These are phyloP conservation scores for Flagelloscypha sp. DNA, from an alignment of 768 basidiomycete species.

Conservation along the genomic window DNA sequence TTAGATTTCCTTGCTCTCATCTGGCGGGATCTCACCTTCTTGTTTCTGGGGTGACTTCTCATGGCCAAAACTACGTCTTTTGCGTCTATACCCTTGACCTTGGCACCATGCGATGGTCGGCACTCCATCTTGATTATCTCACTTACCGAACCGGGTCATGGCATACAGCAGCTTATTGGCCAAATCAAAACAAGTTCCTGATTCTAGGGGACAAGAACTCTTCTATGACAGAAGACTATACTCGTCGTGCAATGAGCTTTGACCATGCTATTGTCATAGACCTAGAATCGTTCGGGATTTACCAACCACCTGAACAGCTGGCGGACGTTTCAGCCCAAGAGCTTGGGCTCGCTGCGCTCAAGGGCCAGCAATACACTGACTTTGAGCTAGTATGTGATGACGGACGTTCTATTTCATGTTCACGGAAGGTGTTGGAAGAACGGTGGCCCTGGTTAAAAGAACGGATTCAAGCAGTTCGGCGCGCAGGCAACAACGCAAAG, in stretches of 20 bases:
- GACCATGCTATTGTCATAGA: constrained; percentile 10
- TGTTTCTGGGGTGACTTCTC: constrained; percentile 8
- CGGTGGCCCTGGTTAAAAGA: constrained; percentile 13
- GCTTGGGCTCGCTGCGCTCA: constrained; percentile 9
- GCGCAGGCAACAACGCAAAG: constrained; percentile 4
- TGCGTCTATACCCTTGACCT: constrained; percentile 12
- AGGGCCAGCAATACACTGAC: constrained; percentile 2
- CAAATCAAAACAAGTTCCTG: constrained; percentile 9
- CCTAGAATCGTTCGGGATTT: constrained; percentile 13
- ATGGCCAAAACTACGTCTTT: constrained; percentile 2
- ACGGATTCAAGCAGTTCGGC: no score
- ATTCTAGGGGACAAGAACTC: constrained; percentile 9
- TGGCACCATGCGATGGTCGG: constrained; percentile 4
- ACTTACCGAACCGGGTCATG: constrained; percentile 7
- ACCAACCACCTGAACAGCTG: constrained; percentile 10
- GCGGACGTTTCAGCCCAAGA: constrained; percentile 5
- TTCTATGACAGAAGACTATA: no score
- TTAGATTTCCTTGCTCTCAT: constrained; percentile 8
- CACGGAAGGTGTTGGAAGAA: constrained; percentile 5
- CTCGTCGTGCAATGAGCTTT: no score
- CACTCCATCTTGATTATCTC: constrained; percentile 6
- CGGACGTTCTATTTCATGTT: constrained; percentile 11
- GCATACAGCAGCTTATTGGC: constrained; percentile 7
- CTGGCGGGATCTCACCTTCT: constrained; percentile 11
- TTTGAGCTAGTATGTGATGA: constrained; percentile 13